phyloP scores from a whole-genome alignment of 2,329 filamentous ascomycete species.

The Stromatinia cepivora region DNA sequence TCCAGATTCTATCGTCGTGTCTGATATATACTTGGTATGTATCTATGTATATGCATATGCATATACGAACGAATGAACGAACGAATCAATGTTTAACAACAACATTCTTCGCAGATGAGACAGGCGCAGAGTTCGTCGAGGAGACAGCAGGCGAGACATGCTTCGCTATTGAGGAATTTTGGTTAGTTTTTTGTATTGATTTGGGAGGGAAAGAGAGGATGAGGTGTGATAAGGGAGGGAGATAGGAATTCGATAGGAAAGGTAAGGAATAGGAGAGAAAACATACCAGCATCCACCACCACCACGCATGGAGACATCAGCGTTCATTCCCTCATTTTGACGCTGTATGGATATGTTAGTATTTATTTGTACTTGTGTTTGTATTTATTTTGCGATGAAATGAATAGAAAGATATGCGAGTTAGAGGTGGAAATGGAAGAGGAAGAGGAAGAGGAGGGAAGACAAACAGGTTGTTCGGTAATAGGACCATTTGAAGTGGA shows the following conservation, averaged over 20 bases:
- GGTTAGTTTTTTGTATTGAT: background rate
- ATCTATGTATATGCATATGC: background rate
- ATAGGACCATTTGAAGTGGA: conserved; percentile 12
- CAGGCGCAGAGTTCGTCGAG: conserved; percentile 18
- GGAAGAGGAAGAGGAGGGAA: background rate
- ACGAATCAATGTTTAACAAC: background rate
- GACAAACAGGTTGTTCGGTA: conserved; percentile 24
- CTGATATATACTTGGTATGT: background rate
- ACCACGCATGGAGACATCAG: conserved; percentile 20
- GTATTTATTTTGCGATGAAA: background rate
- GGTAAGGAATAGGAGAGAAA: background rate
- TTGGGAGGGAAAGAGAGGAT: no score
- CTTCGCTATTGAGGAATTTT: background rate
- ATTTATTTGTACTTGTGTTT: no score
- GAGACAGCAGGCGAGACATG: conserved; percentile 23
- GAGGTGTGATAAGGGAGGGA: no score
- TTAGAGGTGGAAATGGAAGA: background rate
- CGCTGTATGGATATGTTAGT: conserved; percentile 7
- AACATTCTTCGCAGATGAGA: conserved; percentile 20
- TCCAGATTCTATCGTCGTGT: background rate
- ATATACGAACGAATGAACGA: background rate
- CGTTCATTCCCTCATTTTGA: conserved; percentile 20
- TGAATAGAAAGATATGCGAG: background rate
- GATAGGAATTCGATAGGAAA: no score
- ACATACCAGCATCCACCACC: conserved; percentile 22